Base-by-base conservation (phyloP, 2,329 filamentous ascomycete species). In the Fusarium xyrophilum region DNA sequence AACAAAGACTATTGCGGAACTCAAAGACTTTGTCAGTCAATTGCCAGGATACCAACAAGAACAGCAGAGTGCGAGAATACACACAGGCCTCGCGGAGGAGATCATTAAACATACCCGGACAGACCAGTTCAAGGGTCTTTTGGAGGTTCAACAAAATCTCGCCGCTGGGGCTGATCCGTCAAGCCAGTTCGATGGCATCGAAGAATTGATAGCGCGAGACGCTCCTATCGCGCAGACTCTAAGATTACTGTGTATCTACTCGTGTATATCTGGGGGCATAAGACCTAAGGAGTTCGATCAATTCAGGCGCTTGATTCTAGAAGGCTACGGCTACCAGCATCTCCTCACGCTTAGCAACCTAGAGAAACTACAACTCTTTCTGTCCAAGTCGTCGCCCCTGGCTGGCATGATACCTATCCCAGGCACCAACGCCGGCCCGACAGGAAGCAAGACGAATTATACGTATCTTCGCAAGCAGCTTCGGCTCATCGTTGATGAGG, bases 81-180 rank as follows among this genome's bases (percentile, higher is more conserved):
- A 99, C 75, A 97, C 94, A 3, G 92, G 91, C 11, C 85, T 99
- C 44, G 93, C 94, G 2, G 96, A 98, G 80, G 95, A 97, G 70
- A 96, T 99, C 56, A 94, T 97, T 84, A 96, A 96, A 75, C 88
- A 93, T 73, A 99, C 96, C 1, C 88, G 92, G 52, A 91, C 93
- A 21, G 95, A 98, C 74, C 87, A 92, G 60, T 99, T 99, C 82
- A 92, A 91, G 69, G 91, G 92, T 64, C 83, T 93, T 39, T 84
- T 99, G 3, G 96, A 98, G 80, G 92, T 98, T 7, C 96, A 99
- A 76, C 96, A 99, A 77, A 97, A 97, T 75, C 86, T 98, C 44
- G 94, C 93, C 27, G 94, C 94, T 0, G 95, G 95, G 33, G 89
- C 92, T 13, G 96, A 98, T 76, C 92, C 95, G 10, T 92, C 89